Evolutionary conservation across 495 filamentous ascomycete species (phyloP), one percentile per base, ranked within the genome.

Genomic region (Pseudevernia furfuracea): DNA sequence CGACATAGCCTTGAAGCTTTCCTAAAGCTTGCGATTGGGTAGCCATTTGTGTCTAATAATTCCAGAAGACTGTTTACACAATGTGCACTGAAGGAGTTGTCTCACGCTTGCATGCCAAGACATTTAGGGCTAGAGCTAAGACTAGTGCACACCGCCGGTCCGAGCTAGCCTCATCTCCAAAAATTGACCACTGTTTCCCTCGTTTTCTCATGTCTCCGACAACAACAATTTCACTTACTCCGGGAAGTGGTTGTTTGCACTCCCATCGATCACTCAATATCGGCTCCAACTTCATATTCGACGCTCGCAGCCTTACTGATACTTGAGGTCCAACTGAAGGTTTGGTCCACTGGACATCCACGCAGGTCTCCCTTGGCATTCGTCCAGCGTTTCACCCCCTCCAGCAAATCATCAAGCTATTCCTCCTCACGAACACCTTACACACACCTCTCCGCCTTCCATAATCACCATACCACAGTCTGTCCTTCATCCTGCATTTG

Each of bases 371-470:
- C 43, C 39, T 61, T 59, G 55, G 63, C 67, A 58, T 39, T 66
- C 58, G 65, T 49, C 63, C 63, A 66, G 63, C 66, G 58, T 68
- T 60, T 49, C 56, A n/a, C n/a, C n/a, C 37, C 41, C 58, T 32
- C 28, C 34, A 10, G 10, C 28, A 36, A 28, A 52, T 52, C 49
- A 34, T 60, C 56, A 58, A 59, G 44, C 34, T 53, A 19, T 55
- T n/a, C 43, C 63, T 60, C 58, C 67, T 66, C 57, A 60, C 58
- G 60, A 62, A 64, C 58, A 64, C 48, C 61, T 60, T 19, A 48
- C 57, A 48, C 55, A 28, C 66, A 68, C 62, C 53, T 46, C 66
- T 65, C 62, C 64, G 64, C 69, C 69, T 62, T 64, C 56, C 66
- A 68, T 28, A 53, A 39, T 59, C 55, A 63, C 46, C 25, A 60